A percentile compares a stretch with the other conserved stretches of the same genome.
These are phyloP conservation scores for Truncatella angustata DNA, from an alignment of 2,329 filamentous ascomycete genomes.

Conservation along the genomic window DNA sequence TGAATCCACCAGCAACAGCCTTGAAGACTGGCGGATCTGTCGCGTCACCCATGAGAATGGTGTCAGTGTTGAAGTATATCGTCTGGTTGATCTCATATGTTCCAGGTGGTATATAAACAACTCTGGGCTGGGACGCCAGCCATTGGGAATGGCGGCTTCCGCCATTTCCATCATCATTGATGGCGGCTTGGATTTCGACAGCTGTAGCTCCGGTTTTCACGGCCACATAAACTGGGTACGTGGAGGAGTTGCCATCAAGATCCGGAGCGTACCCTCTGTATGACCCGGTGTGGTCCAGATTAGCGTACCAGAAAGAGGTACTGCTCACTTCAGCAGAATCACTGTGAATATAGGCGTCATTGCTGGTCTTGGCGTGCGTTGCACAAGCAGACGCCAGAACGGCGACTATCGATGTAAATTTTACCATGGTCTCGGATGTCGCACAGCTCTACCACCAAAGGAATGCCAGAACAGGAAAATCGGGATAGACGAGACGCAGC, in stretches of 20 bases:
- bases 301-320: constrained; percentile 37
- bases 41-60: constrained; percentile 44
- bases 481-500: neutral
- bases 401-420: neutral
- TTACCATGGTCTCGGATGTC: neutral
- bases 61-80: constrained; percentile 41
- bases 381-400: neutral
- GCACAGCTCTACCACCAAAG: neutral
- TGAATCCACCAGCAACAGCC: constrained; percentile 33
- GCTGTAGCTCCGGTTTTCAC: constrained; percentile 35
- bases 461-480: neutral
- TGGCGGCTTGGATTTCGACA: constrained; percentile 35
- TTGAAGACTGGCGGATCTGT: constrained; percentile 42
- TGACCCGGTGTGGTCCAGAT: constrained; percentile 37
- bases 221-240: constrained; percentile 36
- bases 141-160: constrained; percentile 33
- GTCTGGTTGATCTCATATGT: constrained; percentile 38
- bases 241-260: constrained; percentile 32
- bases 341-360: too few species aligned
- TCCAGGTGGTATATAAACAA: constrained; percentile 42
- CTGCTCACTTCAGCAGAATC: neutral
- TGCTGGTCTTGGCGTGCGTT: neutral
- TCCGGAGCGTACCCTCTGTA: constrained; percentile 39
- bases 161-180: constrained; percentile 34
- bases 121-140: constrained; percentile 41